Conservation (phyloP, 1,284 basidiomycete species). For the Peniophora sp. region DNA sequence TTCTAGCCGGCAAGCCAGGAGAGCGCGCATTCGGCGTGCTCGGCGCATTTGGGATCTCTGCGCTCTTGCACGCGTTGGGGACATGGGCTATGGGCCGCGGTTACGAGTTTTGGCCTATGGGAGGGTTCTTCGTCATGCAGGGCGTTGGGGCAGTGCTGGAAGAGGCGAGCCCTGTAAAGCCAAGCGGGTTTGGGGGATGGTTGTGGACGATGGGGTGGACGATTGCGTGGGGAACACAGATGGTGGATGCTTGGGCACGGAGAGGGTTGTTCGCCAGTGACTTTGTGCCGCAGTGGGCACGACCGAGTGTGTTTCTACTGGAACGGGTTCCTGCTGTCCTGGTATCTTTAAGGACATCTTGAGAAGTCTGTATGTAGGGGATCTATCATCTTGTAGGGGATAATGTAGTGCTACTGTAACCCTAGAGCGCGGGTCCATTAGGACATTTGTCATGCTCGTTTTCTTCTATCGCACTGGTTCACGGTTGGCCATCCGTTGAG, state of each 20-base stretch:
- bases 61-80: neutral
- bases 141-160: neutral
- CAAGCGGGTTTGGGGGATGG: constrained; percentile 26
- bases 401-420: no score
- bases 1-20: no score
- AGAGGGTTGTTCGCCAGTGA: constrained; percentile 29
- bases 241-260: constrained; percentile 45
- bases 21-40: neutral
- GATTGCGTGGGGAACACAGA: constrained; percentile 32
- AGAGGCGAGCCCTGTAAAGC: neutral
- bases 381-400: no score
- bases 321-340: no score
- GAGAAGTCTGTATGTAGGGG: no score
- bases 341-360: no score
- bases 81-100: neutral
- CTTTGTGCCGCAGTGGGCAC: constrained; percentile 3
- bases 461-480: no score
- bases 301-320: constrained; percentile 1
- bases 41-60: neutral
- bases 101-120: neutral
- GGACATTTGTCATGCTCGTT: no score
- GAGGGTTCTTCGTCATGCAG: neutral
- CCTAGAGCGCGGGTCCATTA: no score
- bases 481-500: no score
- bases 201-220: constrained; percentile 42